Conservation (phyloP, 768 basidiomycete species). For the Trametes elegans region DNA sequence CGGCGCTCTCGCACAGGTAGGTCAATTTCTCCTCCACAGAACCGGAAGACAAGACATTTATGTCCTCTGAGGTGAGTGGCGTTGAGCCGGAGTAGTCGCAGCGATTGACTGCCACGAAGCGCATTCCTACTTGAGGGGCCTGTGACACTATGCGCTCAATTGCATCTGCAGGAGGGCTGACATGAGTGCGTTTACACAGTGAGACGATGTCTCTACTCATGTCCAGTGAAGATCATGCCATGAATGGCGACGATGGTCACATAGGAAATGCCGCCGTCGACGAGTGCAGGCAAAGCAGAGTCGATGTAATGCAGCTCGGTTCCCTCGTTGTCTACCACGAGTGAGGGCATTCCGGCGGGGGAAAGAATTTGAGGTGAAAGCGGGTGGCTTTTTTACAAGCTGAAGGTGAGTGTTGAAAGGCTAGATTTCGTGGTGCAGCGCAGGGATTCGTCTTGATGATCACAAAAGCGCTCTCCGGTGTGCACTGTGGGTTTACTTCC, state of each 20-base stretch:
- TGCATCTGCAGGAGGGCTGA: no score
- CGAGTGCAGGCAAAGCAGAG: background rate
- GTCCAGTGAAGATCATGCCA: background rate
- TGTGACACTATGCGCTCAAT: background rate
- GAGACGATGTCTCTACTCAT: background rate
- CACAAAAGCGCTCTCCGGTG: no score
- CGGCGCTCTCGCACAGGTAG: conserved; percentile 30
- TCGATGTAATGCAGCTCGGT: conserved; percentile 7
- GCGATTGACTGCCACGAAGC: conserved; percentile 24
- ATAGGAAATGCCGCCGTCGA: background rate
- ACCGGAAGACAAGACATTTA: background rate
- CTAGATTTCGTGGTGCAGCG: no score
- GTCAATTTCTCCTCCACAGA: conserved; percentile 23
- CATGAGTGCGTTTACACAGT: background rate
- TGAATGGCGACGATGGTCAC: conserved; percentile 7
- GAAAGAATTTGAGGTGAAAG: no score
- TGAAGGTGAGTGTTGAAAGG: no score
- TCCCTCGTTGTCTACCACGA: conserved; percentile 1
- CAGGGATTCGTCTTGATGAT: no score
- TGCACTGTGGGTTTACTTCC: no score
- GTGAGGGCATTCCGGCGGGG: conserved; percentile 1
- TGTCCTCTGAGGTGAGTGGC: conserved; percentile 18
- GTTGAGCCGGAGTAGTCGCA: conserved; percentile 29
- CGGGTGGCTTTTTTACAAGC: no score
- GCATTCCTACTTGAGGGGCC: conserved; percentile 8